phyloP scores from a whole-genome alignment of 2,329 filamentous ascomycete species.

The Xylaria sp. region DNA sequence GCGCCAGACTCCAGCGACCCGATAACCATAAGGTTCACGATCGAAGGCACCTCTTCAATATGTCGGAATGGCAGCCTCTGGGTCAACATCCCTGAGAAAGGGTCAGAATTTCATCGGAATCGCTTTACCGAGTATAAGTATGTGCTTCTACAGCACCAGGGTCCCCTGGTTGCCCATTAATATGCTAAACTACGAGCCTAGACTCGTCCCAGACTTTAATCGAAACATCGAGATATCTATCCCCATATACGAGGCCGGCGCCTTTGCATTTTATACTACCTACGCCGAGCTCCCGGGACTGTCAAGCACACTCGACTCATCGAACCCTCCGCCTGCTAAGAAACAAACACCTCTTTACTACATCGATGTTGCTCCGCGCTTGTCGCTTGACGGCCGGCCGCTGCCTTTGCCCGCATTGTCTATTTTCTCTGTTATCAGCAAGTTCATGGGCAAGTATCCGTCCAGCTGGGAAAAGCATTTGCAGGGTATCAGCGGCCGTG shows the following conservation, averaged over 20 bases:
- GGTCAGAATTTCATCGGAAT: slow-evolving; percentile 78
- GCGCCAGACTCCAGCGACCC: slow-evolving; percentile 78
- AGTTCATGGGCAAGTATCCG: slow-evolving; percentile 96
- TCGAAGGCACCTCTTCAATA: slow-evolving; percentile 95
- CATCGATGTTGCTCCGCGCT: slow-evolving; percentile 88
- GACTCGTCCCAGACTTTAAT: slow-evolving; percentile 92
- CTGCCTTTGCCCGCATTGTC: slow-evolving; percentile 89
- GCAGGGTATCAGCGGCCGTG: slow-evolving; percentile 85
- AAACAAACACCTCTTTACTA: slow-evolving; percentile 84
- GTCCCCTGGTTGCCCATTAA: neutral
- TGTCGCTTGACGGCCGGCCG: slow-evolving; percentile 77
- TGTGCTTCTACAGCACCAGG: slow-evolving; percentile 47
- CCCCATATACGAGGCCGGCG: slow-evolving; percentile 82
- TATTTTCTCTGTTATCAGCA: slow-evolving; percentile 93
- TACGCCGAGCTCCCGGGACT: slow-evolving; percentile 88
- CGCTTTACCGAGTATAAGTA: slow-evolving; percentile 91
- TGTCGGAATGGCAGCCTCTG: slow-evolving; percentile 94
- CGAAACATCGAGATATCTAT: slow-evolving; percentile 90
- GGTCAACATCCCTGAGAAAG: slow-evolving; percentile 91
- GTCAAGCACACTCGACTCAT: slow-evolving; percentile 64
- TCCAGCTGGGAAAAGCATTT: slow-evolving; percentile 91
- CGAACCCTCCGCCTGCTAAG: slow-evolving; percentile 60
- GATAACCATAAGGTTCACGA: slow-evolving; percentile 85
- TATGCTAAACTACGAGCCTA: slow-evolving; percentile 51
- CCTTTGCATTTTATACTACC: slow-evolving; percentile 94